A percentile compares a stretch with the other conserved stretches of the same genome.
phyloP scores from a whole-genome alignment of 2,329 filamentous ascomycete genomes.

The Chrysoporthe cubensis region DNA sequence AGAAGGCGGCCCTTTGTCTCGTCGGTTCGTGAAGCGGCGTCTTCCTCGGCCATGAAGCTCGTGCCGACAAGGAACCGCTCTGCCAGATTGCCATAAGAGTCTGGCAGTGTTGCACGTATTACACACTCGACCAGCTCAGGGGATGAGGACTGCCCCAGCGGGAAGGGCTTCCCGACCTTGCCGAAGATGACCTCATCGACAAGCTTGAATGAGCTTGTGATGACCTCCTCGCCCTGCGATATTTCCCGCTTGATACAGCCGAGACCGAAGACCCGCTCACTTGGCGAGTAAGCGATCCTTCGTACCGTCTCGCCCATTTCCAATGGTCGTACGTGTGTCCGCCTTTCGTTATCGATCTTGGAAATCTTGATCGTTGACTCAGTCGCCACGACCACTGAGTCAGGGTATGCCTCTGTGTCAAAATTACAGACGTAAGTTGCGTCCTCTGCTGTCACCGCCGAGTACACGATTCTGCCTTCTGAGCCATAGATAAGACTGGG shows the following conservation, averaged over 20 bases:
- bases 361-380: constrained; percentile 77
- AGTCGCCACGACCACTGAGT: constrained; percentile 80
- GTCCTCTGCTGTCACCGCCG: constrained; percentile 88
- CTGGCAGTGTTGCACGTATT: constrained; percentile 73
- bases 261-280: constrained; percentile 80
- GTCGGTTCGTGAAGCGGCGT: constrained; percentile 41
- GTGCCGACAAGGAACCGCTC: constrained; percentile 94
- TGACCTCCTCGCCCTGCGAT: constrained; percentile 70
- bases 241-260: constrained; percentile 82
- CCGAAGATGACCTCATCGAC: constrained; percentile 91
- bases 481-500: constrained; percentile 90
- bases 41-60: constrained; percentile 70
- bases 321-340: constrained; percentile 85
- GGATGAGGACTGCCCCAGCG: constrained; percentile 53
- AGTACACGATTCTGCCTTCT: constrained; percentile 88
- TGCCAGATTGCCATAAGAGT: constrained; percentile 55
- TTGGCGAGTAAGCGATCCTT: constrained; percentile 81
- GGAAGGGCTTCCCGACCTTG: constrained; percentile 70
- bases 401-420: constrained; percentile 78
- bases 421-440: constrained; percentile 83
- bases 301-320: constrained; percentile 82
- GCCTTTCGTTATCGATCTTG: constrained; percentile 78
- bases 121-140: constrained; percentile 84
- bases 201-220: constrained; percentile 81
- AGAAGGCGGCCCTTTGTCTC: constrained; percentile 76